These are phyloP conservation scores for Geopyxis carbonaria DNA, from an alignment of 495 filamentous ascomycete genomes.

Conservation along the genomic window DNA sequence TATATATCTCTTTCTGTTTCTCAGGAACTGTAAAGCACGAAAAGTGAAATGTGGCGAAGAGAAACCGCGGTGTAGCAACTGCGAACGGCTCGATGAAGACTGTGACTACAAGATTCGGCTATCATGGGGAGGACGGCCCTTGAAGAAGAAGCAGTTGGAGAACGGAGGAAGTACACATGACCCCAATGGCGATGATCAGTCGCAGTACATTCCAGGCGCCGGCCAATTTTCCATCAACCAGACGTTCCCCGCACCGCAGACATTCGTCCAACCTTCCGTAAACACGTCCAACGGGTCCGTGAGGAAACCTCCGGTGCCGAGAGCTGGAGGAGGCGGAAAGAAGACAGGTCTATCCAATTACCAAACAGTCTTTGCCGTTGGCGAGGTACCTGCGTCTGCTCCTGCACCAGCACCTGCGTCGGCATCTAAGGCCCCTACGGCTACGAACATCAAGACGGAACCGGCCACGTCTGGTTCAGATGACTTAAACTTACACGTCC, in stretches of 20 bases:
- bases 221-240: constrained; percentile 31
- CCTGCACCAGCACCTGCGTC: constrained; percentile 8
- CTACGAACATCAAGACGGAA: background rate
- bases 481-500: no score
- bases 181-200: constrained; percentile 27
- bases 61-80: constrained; percentile 62
- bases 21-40: constrained; percentile 65
- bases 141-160: constrained; percentile 31
- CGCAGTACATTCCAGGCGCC: constrained; percentile 29
- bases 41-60: constrained; percentile 84
- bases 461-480: background rate
- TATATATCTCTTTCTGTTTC: constrained; percentile 11
- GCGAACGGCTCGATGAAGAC: constrained; percentile 52
- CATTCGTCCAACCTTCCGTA: constrained; percentile 31
- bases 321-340: constrained; percentile 18
- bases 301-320: constrained; percentile 21
- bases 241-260: constrained; percentile 28
- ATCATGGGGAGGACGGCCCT: constrained; percentile 62
- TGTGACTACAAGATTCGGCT: constrained; percentile 78
- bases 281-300: constrained; percentile 26
- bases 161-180: constrained; percentile 23
- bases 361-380: constrained; percentile 25
- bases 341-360: constrained; percentile 24
- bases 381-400: constrained; percentile 10
- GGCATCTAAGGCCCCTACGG: background rate